Conservation (phyloP, 495 filamentous ascomycete genomes). For the Penicillium egyptiacum region DNA sequence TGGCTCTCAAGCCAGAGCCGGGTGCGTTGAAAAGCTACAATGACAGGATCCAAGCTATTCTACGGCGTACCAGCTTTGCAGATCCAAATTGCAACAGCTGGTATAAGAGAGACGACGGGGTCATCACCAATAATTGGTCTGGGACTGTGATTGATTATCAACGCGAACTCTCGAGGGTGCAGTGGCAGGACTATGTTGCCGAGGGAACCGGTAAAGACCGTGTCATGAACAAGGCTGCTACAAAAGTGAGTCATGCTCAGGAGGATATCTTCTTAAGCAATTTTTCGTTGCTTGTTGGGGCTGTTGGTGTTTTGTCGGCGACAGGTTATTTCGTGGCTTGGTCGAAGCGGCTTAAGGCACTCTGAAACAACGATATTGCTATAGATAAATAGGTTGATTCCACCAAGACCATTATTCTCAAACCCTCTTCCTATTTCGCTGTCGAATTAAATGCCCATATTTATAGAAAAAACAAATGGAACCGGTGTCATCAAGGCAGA, state of each 20-base stretch:
- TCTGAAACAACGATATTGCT: not conserved
- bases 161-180: conserved; percentile 38
- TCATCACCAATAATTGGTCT: conserved; percentile 59
- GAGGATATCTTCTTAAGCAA: conserved; percentile 45
- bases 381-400: too few relatives aligned
- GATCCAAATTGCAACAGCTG: conserved; percentile 56
- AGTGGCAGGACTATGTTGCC: conserved; percentile 50
- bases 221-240: conserved; percentile 33
- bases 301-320: conserved; percentile 26
- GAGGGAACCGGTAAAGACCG: conserved; percentile 37
- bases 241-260: conserved; percentile 40
- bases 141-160: conserved; percentile 54
- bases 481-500: too few relatives aligned
- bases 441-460: too few relatives aligned
- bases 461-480: too few relatives aligned
- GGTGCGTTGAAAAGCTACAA: conserved; percentile 45
- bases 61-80: conserved; percentile 49
- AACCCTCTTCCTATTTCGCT: too few relatives aligned
- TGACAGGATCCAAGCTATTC: conserved; percentile 41
- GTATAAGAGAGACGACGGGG: conserved; percentile 55
- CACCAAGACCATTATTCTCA: too few relatives aligned
- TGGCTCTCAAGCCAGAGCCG: conserved; percentile 41
- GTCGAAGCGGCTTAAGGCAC: conserved; percentile 3
- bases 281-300: conserved; percentile 33
- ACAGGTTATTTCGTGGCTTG: conserved; percentile 17